A percentile compares a stretch with the other conserved stretches of the same genome.
Conservation (phyloP, 73 alveolate genomes). For the Paramecium sexaurelia region DNA sequence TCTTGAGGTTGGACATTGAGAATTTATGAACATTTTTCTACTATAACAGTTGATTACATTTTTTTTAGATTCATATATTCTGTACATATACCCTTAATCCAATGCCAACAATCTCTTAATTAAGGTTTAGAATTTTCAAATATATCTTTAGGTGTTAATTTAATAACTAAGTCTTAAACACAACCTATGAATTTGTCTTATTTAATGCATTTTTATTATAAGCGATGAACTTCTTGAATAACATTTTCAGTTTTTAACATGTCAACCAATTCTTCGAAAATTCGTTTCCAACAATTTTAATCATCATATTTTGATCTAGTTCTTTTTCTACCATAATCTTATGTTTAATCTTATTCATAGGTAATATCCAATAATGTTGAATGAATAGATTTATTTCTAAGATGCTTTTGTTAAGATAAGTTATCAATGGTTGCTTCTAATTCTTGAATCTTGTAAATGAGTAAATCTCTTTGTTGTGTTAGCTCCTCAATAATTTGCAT, state of each 20-base stretch:
- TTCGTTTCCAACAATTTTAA: neutral
- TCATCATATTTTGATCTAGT: constrained; percentile 21
- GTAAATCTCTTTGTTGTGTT: neutral
- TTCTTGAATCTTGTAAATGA: neutral
- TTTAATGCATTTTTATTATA: neutral
- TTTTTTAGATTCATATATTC: constrained; percentile 31
- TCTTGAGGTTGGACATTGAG: constrained; percentile 2
- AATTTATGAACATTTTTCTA: neutral
- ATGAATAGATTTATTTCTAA: neutral
- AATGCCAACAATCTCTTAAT: constrained; percentile 37
- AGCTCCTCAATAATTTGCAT: neutral
- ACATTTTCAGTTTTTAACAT: constrained; percentile 17
- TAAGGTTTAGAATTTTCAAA: neutral
- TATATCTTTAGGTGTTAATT: constrained; percentile 28
- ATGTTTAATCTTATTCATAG: neutral
- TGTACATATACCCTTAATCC: constrained; percentile 2
- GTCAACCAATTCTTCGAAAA: neutral
- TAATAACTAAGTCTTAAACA: neutral
- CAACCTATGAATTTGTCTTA: constrained; percentile 23
- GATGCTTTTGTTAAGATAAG: neutral
- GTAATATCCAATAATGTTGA: constrained; percentile 27
- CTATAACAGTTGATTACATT: neutral
- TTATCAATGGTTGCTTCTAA: neutral
- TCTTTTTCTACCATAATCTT: constrained; percentile 51
- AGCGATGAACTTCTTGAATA: neutral